Conservation (phyloP, 371 early-diverging fungal genomes). For the Blakeslea trispora region DNA sequence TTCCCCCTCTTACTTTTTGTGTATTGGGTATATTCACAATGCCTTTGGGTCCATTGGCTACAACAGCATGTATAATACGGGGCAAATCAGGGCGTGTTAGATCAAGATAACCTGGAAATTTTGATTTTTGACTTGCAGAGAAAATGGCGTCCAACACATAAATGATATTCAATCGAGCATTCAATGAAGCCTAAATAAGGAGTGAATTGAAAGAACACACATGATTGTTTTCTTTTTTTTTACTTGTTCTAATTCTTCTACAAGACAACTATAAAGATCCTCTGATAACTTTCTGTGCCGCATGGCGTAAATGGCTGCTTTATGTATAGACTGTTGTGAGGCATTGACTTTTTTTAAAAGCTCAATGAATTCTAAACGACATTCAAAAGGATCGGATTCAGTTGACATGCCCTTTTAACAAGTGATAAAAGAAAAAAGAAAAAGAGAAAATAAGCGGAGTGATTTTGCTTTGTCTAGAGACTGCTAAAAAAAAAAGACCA, state of each 20-base stretch:
- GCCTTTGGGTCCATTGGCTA: slow-evolving; percentile 67
- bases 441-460: not conserved
- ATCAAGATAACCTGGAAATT: slow-evolving; percentile 60
- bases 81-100: slow-evolving; percentile 60
- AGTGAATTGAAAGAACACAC: slow-evolving; percentile 18
- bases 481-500: no score
- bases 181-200: slow-evolving; percentile 54
- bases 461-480: no score
- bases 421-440: slow-evolving; percentile 8
- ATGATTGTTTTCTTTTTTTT: slow-evolving; percentile 19
- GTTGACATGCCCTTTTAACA: slow-evolving; percentile 30
- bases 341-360: slow-evolving; percentile 72
- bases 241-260: slow-evolving; percentile 74
- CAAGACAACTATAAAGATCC: slow-evolving; percentile 74
- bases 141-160: slow-evolving; percentile 75
- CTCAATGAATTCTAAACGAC: slow-evolving; percentile 65
- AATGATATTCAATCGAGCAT: slow-evolving; percentile 72
- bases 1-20: slow-evolving; percentile 53
- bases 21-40: slow-evolving; percentile 70
- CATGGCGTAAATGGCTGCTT: slow-evolving; percentile 70
- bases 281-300: slow-evolving; percentile 66
- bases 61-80: slow-evolving; percentile 58
- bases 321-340: slow-evolving; percentile 74
- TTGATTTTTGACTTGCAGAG: slow-evolving; percentile 54
- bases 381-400: slow-evolving; percentile 80